Base-by-base conservation (phyloP, 768 basidiomycete species). In the Termitomyces sp. region DNA sequence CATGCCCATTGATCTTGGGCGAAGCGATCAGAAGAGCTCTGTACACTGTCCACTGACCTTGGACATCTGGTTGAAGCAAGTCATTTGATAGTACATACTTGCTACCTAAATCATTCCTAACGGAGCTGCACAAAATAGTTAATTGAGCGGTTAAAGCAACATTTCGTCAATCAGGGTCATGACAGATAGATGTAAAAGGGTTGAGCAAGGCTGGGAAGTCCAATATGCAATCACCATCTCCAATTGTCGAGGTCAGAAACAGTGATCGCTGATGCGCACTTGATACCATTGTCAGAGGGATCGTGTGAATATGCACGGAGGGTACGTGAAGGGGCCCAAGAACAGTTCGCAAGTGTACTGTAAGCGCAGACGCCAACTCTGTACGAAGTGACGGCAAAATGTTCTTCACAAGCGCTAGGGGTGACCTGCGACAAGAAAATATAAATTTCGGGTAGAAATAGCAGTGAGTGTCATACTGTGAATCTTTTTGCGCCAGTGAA, bases 201-300 rank as follows among this genome's bases (percentile, higher is more conserved):
- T 13, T 4, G 7, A 6, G 22, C 3, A 26, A 24, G 31, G 18
- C 16, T 9, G 3, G 36, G 7, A 45, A 34, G 20, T 36, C 33
- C 15, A 47, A 22, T 1, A 3, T 29, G 18, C 9, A 1, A 46
- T 57, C 39, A 57, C 60, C 60, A 64, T 49, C 49, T 58, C 63
- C 63, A 64, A 20, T 53, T 57, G 29, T 64, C 63, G 41, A 64
- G 60, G 48, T 64, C 63, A 34, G 33, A 20, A 26, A 61, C 63
- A 18, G n/a, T 46, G 50, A 64, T 61, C 4, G 63, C 63, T 10
- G 60, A 51, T 24, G 63, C 55, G 3, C 20, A 31, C 48, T 64
- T 60, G 15, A 55, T 48, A n/a, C 53, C 58, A 52, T 34, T 52
- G 6, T 56, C 56, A 15, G 60, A 61, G 36, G 57, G 22, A 53